Conservation (phyloP, 2,329 filamentous ascomycete species). For the Madurella mycetomatis region DNA sequence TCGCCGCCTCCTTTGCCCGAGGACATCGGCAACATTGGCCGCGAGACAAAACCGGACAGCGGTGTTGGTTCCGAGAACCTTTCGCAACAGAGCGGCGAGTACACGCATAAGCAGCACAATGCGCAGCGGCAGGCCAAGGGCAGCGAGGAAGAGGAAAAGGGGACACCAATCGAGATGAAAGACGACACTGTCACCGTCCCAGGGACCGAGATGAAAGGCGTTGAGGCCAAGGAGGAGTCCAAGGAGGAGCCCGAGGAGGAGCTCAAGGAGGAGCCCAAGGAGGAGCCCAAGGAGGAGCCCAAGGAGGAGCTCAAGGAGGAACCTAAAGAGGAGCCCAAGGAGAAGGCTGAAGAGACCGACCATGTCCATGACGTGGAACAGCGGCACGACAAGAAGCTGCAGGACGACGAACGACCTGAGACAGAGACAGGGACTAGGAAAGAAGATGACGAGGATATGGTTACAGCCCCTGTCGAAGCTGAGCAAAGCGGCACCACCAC, state of each 20-base stretch:
- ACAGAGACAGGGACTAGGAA: constrained; percentile 15
- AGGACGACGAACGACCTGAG: constrained; percentile 5
- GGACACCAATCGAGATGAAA: constrained; percentile 6
- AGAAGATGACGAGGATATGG: constrained; percentile 13
- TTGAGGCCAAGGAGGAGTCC: constrained; percentile 29
- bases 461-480: constrained; percentile 1
- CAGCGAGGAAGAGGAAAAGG: constrained; percentile 14
- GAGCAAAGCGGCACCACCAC: background rate
- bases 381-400: background rate
- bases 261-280: constrained; percentile 5
- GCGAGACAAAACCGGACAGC: constrained; percentile 1
- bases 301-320: constrained; percentile 9
- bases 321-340: constrained; percentile 1
- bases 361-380: background rate
- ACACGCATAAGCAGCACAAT: constrained; percentile 18
- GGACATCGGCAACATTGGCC: constrained; percentile 17
- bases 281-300: constrained; percentile 10
- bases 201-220: constrained; percentile 13
- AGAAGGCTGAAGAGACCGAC: constrained; percentile 3
- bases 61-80: constrained; percentile 21
- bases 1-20: constrained; percentile 22
- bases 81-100: constrained; percentile 18
- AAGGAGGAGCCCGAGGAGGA: constrained; percentile 8
- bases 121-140: constrained; percentile 14
- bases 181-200: background rate